These are phyloP conservation scores for Colletotrichum sp. DNA, from an alignment of 2,329 filamentous ascomycete genomes.

Conservation along the genomic window DNA sequence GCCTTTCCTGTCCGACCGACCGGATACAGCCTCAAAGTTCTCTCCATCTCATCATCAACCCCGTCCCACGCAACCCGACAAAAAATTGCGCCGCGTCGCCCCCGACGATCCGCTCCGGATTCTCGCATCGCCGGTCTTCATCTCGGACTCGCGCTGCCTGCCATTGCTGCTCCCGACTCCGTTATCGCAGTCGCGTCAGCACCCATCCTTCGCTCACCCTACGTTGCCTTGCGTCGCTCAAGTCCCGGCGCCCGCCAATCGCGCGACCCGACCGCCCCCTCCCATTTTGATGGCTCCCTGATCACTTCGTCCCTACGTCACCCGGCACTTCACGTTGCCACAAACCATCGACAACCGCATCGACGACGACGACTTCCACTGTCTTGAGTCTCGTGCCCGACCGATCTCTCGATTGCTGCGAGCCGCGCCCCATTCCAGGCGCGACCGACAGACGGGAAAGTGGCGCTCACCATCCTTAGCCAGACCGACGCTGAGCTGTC, in stretches of 20 bases:
- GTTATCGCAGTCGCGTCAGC: slow-evolving; percentile 17
- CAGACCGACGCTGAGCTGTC: slow-evolving; percentile 62
- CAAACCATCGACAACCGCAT: slow-evolving; percentile 3
- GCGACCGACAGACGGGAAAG: slow-evolving; percentile 34
- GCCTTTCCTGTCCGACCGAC: slow-evolving; percentile 20
- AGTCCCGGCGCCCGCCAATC: slow-evolving; percentile 20
- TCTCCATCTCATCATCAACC: slow-evolving; percentile 19
- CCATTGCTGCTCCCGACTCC: not conserved
- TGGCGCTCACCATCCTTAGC: slow-evolving; percentile 63
- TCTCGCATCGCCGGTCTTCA: not conserved
- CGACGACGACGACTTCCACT: not conserved
- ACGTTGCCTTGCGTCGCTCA: slow-evolving; percentile 20
- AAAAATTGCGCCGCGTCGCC: slow-evolving; percentile 18
- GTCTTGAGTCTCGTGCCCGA: slow-evolving; percentile 10
- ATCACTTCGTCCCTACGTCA: slow-evolving; percentile 21
- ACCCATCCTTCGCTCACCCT: not conserved
- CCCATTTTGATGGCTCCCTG: slow-evolving; percentile 24
- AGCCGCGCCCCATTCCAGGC: slow-evolving; percentile 21
- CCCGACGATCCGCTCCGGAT: not conserved
- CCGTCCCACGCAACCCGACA: slow-evolving; percentile 1
- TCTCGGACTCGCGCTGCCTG: not conserved
- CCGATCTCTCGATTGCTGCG: slow-evolving; percentile 10
- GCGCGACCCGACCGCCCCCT: slow-evolving; percentile 22
- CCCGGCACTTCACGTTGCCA: slow-evolving; percentile 20
- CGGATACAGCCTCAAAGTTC: slow-evolving; percentile 23